Base-by-base conservation (phyloP, 129 eudicot genomes). In the Tagetes erecta region DNA sequence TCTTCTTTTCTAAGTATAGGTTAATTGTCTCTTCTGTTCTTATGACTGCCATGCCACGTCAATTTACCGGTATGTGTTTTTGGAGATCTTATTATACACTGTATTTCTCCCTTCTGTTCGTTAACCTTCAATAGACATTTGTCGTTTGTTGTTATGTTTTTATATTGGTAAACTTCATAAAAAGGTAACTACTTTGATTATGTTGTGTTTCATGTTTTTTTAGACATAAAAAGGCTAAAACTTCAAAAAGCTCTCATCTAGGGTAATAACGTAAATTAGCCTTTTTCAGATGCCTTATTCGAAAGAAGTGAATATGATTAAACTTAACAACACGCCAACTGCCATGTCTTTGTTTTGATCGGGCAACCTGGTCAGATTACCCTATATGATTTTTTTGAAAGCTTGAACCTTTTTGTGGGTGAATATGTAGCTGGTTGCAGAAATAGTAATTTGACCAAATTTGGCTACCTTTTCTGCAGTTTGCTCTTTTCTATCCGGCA, bases 1-100 rank as follows among this genome's bases (percentile, higher is more conserved):
- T 64, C 52, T 70, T 88, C 33, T 82, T 83, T 71, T 85, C 93
- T 66, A 94, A 88, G 73, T 94, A 88, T 81, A 88, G 83, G 5
- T 74, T 88, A 71, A 83, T 87, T 42, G 88, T 86, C 67, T 88
- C 91, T 80, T 94, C 98, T 49, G 83, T 84, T 80, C 93, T 94
- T 64, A 88, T 94, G 98, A 89, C 91, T 70, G 83, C 91, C 64
- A 91, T 94, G 82, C 97, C 97, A 68, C 86, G 83, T 7, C 93
- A 82, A 64, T 94, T 94, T 83, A 89, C 96, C 46, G 96, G 98
- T 90, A 86, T 42, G 73, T 64, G 50, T 79, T 39, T 74, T 9
- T 27, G 45, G 8, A 51, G 31, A 14, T 73, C 44, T 76, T 52
- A 37, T 20, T 42, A 65, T 62, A 58, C 76, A 47, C 51, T 35